Conservation (phyloP, 1,284 basidiomycete genomes). For the Earliella scabrosa region DNA sequence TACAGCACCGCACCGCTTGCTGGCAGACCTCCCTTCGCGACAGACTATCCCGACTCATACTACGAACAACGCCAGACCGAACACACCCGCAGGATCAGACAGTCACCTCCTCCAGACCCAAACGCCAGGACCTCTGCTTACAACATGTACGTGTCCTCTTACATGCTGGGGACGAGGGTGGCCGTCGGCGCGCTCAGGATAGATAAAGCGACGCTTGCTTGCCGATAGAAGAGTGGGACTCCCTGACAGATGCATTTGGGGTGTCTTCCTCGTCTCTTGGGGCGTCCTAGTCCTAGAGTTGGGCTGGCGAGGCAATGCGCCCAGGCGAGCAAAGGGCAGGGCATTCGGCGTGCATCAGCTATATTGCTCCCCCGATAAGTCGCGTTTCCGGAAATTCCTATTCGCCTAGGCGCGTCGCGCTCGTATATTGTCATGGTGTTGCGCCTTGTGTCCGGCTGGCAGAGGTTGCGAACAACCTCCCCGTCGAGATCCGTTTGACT, state of each 20-base stretch:
- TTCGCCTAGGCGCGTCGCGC: too few relatives aligned
- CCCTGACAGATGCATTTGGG: neutral
- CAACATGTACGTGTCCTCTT: conserved; percentile 57
- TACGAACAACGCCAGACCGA: conserved; percentile 47
- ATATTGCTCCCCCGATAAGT: too few relatives aligned
- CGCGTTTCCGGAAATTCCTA: too few relatives aligned
- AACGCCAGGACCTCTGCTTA: conserved; percentile 60
- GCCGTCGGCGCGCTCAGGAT: conserved; percentile 1
- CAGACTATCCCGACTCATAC: conserved; percentile 65
- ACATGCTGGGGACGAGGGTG: neutral
- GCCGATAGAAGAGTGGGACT: neutral
- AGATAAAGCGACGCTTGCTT: conserved; percentile 4
- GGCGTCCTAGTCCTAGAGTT: too few relatives aligned
- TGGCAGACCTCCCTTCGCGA: conserved; percentile 69
- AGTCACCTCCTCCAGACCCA: conserved; percentile 44
- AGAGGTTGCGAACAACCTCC: too few relatives aligned
- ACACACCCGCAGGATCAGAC: conserved; percentile 41
- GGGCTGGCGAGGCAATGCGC: too few relatives aligned
- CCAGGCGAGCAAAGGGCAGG: too few relatives aligned
- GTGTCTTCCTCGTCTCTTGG: neutral
- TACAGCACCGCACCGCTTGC: conserved; percentile 51
- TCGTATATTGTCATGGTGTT: too few relatives aligned
- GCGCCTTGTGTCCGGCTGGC: too few relatives aligned
- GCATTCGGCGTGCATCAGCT: too few relatives aligned
- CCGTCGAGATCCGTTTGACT: too few relatives aligned